phyloP scores from a whole-genome alignment of 176 grass and related monocot genomes.

The Carex kokanica region DNA sequence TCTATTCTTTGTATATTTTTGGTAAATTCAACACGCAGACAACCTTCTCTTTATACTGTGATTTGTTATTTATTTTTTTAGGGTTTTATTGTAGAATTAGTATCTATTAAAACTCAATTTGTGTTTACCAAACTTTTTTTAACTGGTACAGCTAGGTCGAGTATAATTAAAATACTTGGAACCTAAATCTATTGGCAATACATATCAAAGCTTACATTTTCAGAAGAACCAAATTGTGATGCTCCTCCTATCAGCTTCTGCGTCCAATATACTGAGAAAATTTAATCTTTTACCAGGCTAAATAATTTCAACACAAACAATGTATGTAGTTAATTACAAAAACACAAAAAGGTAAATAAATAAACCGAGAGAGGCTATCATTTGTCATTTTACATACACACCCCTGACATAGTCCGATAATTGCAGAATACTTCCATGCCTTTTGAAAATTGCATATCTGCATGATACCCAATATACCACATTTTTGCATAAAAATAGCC shows the following conservation, averaged over 20 bases:
- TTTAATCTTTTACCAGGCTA: background rate
- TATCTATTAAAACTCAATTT: background rate
- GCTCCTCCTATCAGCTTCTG: background rate
- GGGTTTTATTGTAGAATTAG: background rate
- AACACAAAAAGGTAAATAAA: background rate
- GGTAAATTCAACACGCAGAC: too few relatives aligned
- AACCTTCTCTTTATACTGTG: background rate
- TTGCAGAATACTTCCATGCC: background rate
- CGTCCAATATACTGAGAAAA: background rate
- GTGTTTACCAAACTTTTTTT: background rate
- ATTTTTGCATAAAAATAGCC: background rate
- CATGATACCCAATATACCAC: background rate
- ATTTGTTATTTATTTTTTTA: background rate
- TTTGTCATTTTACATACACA: too few relatives aligned
- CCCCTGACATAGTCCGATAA: background rate
- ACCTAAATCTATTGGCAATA: background rate
- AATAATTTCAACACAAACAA: background rate
- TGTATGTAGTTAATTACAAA: background rate
- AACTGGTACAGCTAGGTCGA: background rate
- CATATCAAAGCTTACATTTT: background rate
- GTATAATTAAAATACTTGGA: background rate
- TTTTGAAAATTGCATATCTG: background rate
- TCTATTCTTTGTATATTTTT: background rate
- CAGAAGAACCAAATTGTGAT: background rate
- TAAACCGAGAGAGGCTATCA: too few relatives aligned